Base-by-base conservation (phyloP, 805 yeast genomes). In the Scheffersomyces lignosus region DNA sequence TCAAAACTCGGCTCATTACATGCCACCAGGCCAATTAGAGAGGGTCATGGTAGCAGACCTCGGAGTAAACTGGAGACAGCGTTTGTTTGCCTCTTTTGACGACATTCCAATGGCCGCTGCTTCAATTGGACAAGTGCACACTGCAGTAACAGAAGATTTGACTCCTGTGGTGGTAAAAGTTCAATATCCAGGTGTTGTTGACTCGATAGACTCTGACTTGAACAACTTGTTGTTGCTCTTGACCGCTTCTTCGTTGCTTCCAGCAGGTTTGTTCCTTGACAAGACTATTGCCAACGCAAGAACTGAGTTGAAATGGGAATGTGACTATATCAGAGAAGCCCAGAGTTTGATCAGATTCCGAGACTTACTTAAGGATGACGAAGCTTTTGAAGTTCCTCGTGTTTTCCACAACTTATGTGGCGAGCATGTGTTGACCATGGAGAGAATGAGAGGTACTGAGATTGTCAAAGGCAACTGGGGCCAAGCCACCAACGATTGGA, bases 61-160 rank as follows among this genome's bases (percentile, higher is more conserved):
- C 36, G 97, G 98, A 10, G 67, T 64, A 6, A 70, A 78, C 41
- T 93, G 99, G 99, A 75, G 86, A 44, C 56, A 66, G 4, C 71
- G 80, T 25, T 57, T 67, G 33, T 93, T 87, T 56, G 64, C 81
- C 8, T 66, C 77, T 2, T 93, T 93, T 60, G 87, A 88, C 38
- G 93, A 87, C 47, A 72, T 83, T 15, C 99, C 99, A 4, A 78
- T 93, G 38, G 98, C 98, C 0, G 97, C 99, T 2, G 96, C 99
- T 0, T 88, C 96, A 4, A 93, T 93, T 47, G 97, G 98, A 2
- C 98, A 93, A 62, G 98, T 93, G 5, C 99, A 93, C 61, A 74
- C 71, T 25, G 99, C 96, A 1, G 79, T 77, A 15, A 70, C 88
- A 12, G 75, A 70, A 32, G 81, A 76, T 37, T 77, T 81, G 27